These are phyloP conservation scores for Syncephalastrum contaminatum DNA, from an alignment of 371 early-diverging fungal genomes.

Conservation along the genomic window DNA sequence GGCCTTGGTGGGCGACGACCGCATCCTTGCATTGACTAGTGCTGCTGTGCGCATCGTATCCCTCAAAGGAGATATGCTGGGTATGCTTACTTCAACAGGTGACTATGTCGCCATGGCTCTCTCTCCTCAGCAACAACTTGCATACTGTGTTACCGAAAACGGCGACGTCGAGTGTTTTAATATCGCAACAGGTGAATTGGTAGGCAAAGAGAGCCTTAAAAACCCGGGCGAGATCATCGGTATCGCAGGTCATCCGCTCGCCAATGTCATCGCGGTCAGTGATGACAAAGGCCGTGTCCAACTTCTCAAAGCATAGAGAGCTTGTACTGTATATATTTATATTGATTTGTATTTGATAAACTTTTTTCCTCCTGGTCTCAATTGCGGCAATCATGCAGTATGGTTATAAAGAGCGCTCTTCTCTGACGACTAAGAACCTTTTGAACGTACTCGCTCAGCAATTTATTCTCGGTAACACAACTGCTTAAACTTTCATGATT, in stretches of 20 bases:
- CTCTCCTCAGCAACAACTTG: slow-evolving; percentile 74
- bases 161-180: slow-evolving; percentile 58
- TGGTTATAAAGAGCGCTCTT: too few species aligned
- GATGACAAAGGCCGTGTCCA: slow-evolving; percentile 67
- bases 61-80: slow-evolving; percentile 66
- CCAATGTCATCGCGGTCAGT: slow-evolving; percentile 71
- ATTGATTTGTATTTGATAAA: neutral
- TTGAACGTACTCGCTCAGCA: too few species aligned
- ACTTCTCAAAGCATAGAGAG: slow-evolving; percentile 38
- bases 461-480: too few species aligned
- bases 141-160: slow-evolving; percentile 72
- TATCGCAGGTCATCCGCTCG: slow-evolving; percentile 68
- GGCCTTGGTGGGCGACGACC: slow-evolving; percentile 21
- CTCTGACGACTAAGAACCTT: too few species aligned
- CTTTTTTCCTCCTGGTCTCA: too few species aligned
- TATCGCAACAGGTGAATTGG: slow-evolving; percentile 47
- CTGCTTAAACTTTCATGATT: too few species aligned
- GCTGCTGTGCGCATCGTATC: slow-evolving; percentile 59
- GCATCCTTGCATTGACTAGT: slow-evolving; percentile 13
- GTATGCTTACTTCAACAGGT: slow-evolving; percentile 60
- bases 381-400: too few species aligned
- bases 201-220: slow-evolving; percentile 26
- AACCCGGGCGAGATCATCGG: slow-evolving; percentile 70
- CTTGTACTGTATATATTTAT: neutral
- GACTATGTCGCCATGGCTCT: slow-evolving; percentile 67